phyloP scores from a whole-genome alignment of 2,329 filamentous ascomycete genomes.

The Aspergillus cejpii region DNA sequence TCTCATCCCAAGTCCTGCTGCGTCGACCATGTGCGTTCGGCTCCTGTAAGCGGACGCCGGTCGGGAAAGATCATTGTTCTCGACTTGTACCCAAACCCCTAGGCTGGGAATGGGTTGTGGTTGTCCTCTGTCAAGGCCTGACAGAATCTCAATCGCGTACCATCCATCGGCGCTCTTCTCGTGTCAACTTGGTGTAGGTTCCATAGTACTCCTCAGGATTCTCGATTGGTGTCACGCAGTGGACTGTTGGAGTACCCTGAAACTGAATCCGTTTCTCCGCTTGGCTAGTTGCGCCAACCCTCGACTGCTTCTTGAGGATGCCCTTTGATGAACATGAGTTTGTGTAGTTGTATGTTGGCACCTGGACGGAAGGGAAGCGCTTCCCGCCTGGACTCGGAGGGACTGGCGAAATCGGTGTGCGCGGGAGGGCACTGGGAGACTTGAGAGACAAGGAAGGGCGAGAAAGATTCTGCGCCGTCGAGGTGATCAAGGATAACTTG shows the following conservation, averaged over 20 bases:
- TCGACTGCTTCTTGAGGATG: slow-evolving; percentile 43
- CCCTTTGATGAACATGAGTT: slow-evolving; percentile 43
- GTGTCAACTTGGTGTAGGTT: slow-evolving; percentile 40
- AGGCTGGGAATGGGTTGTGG: too few species aligned
- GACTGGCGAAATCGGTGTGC: slow-evolving; percentile 41
- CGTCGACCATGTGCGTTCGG: too few species aligned
- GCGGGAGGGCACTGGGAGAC: slow-evolving; percentile 37
- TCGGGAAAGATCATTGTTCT: too few species aligned
- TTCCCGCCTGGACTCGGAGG: slow-evolving; percentile 37
- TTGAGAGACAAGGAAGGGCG: slow-evolving; percentile 39
- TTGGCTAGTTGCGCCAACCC: slow-evolving; percentile 11
- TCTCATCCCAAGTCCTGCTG: too few species aligned
- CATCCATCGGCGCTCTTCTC: slow-evolving; percentile 44
- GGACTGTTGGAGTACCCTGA: slow-evolving; percentile 39
- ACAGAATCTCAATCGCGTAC: slow-evolving; percentile 36
- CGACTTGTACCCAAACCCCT: too few species aligned
- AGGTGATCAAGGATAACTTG: slow-evolving; percentile 44
- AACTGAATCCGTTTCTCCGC: slow-evolving; percentile 40
- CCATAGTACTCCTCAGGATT: slow-evolving; percentile 46
- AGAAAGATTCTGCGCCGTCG: slow-evolving; percentile 30
- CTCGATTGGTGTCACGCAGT: slow-evolving; percentile 46
- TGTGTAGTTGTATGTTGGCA: slow-evolving; percentile 39
- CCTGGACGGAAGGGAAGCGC: slow-evolving; percentile 39
- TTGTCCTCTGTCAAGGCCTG: too few species aligned
- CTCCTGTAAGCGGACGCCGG: too few species aligned